Conservation (phyloP, 2,329 filamentous ascomycete genomes). For the Sporothrix luriei region DNA sequence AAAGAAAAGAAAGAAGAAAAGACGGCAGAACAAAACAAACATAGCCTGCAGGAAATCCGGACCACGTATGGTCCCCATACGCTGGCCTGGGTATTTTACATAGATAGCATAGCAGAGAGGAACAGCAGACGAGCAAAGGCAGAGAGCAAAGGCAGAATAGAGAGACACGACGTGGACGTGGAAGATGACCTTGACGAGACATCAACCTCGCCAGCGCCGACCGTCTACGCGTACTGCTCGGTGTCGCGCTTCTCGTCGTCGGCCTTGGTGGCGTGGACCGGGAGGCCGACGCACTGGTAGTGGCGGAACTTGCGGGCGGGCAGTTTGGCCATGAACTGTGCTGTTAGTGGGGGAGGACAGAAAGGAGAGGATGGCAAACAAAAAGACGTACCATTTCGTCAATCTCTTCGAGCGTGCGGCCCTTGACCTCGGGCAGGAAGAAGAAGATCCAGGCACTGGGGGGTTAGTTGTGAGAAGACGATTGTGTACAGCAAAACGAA, state of each 20-base stretch:
- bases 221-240: background rate
- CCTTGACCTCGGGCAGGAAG: constrained; percentile 58
- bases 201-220: no score
- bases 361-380: background rate
- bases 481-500: background rate
- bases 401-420: constrained; percentile 56
- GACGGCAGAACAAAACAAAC: constrained; percentile 7
- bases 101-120: constrained; percentile 7
- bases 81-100: constrained; percentile 30
- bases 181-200: background rate
- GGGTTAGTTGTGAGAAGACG: background rate
- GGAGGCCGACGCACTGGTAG: constrained; percentile 41
- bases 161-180: background rate
- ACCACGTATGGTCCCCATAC: constrained; percentile 33
- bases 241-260: background rate
- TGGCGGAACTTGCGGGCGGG: constrained; percentile 49
- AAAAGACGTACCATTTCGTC: constrained; percentile 53
- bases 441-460: constrained; percentile 48
- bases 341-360: background rate
- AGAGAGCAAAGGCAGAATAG: background rate
- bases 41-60: constrained; percentile 23
- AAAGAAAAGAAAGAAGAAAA: background rate
- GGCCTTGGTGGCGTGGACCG: constrained; percentile 30
- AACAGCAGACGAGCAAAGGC: background rate
- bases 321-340: constrained; percentile 44